Evolutionary conservation across 2,329 filamentous ascomycete genomes (phyloP), one percentile per base, ranked within the genome.

Genomic region (Boeremia lycopersici): DNA sequence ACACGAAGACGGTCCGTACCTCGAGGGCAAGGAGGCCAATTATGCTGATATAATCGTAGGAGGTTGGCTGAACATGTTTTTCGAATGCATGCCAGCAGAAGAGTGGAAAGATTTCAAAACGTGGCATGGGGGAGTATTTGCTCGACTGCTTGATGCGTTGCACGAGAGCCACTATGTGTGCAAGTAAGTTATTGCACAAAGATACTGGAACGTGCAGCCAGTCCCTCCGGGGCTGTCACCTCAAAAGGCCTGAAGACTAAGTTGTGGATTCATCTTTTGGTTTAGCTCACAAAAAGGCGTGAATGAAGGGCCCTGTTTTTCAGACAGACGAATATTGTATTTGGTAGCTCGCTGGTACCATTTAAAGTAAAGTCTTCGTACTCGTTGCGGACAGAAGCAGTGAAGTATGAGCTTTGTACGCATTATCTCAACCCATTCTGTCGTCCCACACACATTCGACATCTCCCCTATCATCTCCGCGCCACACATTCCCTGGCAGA

Each of bases 21-120:
- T 86, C 1, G 71, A 83, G 2, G 83, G 82, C 0, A 42, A 57
- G 1, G 63, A 60, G 63, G 74, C 77, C 1, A 79, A 64, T 39
- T 85, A 86, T 73, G 83, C 82, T 1, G 84, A 86, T 62, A 63
- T 85, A 0, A 83, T 86, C 30, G 78, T 86, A 0, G 84, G 83
- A 1, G 82, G 72, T 0, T 86, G 84, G 84, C 50, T 86, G 65
- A 73, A 76, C 6, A 81, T 84, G 78, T 60, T 78, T 48, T 56
- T 61, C 4, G 65, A 35, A 12, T 75, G 72, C 25, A 63, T 85
- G 48, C 78, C 77, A 0, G 47, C 61, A 48, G 56, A 62, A 2
- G 82, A 85, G 53, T 85, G 81, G 82, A 63, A 79, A 55, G 70
- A 77, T 48, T 55, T 82, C 10, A 73, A 63, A 41, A 58, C 64